Conservation (phyloP, 257 asterid species). For the Solanum etuberosum region DNA sequence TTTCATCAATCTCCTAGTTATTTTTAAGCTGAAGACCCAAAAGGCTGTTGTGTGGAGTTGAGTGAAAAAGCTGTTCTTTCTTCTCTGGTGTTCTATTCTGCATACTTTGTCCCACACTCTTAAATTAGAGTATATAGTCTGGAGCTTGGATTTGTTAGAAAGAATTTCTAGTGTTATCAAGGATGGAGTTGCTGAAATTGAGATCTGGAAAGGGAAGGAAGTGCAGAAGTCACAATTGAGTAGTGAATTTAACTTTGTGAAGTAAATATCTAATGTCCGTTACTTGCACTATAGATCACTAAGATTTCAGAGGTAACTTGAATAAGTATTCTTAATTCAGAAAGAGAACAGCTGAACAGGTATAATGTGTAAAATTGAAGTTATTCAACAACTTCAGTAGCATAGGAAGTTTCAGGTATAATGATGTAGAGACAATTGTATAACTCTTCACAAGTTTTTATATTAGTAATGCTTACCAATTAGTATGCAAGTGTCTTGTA, state of each 20-base stretch:
- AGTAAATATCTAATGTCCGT: background rate
- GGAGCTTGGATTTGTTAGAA: background rate
- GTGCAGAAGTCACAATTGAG: background rate
- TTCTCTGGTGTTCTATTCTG: background rate
- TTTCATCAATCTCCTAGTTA: background rate
- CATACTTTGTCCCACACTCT: background rate
- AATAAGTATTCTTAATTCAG: background rate
- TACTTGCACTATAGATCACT: background rate
- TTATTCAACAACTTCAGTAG: conserved; percentile 15
- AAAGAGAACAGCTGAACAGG: background rate
- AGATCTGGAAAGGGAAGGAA: background rate
- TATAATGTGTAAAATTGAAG: background rate
- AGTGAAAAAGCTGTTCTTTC: background rate
- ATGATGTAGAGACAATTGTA: background rate
- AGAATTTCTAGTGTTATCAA: background rate
- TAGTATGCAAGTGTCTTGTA: background rate
- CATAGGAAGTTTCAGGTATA: background rate
- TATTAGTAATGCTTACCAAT: background rate
- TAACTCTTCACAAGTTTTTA: background rate
- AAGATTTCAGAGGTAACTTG: background rate
- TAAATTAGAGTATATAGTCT: background rate
- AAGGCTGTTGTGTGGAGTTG: background rate
- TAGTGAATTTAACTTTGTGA: background rate
- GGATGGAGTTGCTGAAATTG: background rate
- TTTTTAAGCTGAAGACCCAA: background rate